phyloP scores from a whole-genome alignment of 192 early-diverging fungal species.

The Mortierella alpina region DNA sequence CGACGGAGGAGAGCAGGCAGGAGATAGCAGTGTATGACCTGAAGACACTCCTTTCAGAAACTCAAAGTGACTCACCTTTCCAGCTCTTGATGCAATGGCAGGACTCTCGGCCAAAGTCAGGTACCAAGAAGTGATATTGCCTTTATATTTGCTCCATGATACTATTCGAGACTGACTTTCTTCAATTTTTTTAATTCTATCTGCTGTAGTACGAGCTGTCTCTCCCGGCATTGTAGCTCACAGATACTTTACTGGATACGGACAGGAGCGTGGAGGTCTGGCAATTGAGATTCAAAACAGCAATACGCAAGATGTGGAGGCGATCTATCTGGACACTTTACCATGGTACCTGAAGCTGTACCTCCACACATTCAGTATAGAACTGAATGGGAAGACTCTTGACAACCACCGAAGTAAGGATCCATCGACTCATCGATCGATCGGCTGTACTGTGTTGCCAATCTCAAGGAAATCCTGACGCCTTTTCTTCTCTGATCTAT shows the following conservation, averaged over 20 bases:
- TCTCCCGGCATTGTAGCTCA: slow-evolving; percentile 64
- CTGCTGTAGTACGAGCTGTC: slow-evolving; percentile 30
- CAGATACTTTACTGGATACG: slow-evolving; percentile 81
- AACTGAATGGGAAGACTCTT: slow-evolving; percentile 45
- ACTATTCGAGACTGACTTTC: neutral
- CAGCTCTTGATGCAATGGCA: slow-evolving; percentile 67
- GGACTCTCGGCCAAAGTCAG: slow-evolving; percentile 55
- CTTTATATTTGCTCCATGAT: neutral
- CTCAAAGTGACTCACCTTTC: slow-evolving; percentile 5
- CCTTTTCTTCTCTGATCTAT: neutral
- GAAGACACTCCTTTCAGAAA: neutral
- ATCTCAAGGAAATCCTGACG: neutral
- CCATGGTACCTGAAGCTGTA: slow-evolving; percentile 96
- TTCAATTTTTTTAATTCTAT: slow-evolving; percentile 18
- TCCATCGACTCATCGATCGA: neutral
- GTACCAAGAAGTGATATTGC: slow-evolving; percentile 32
- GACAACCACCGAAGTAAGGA: slow-evolving; percentile 20
- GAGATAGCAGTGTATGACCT: slow-evolving; percentile 62
- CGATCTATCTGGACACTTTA: slow-evolving; percentile 80
- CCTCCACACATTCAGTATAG: slow-evolving; percentile 83
- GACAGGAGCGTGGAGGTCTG: slow-evolving; percentile 88
- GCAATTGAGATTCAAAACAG: slow-evolving; percentile 80
- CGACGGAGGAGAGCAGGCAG: slow-evolving; percentile 10
- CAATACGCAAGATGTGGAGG: slow-evolving; percentile 53
- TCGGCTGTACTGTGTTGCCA: neutral